A percentile compares a stretch with the other conserved stretches of the same genome.
Evolutionary conservation across 345 rosid species (phyloP).

Genomic region (Acer yangbiense): DNA sequence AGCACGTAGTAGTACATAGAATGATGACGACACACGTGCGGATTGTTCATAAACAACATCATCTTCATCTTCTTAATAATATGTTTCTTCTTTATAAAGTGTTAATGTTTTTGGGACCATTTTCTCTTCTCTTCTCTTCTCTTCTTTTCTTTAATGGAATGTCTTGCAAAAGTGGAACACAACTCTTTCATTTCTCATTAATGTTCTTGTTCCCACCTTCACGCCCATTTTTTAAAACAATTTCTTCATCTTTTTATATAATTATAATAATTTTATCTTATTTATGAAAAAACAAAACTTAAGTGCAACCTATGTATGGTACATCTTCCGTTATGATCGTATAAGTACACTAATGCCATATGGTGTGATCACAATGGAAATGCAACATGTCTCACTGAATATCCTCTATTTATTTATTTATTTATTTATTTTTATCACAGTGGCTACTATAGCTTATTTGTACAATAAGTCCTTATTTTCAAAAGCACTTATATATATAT

Average conservation of each 20-base stretch:
- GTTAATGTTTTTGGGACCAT: conserved; percentile 35
- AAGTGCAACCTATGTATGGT: too few species aligned
- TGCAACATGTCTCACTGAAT: too few species aligned
- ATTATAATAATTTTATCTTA: too few species aligned
- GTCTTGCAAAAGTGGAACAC: conserved; percentile 44
- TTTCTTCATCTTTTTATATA: not conserved
- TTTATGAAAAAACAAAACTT: too few species aligned
- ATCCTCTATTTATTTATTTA: not conserved
- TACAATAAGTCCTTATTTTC: not conserved
- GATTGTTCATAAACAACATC: conserved; percentile 28
- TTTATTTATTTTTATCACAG: not conserved
- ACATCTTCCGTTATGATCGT: too few species aligned
- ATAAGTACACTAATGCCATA: too few species aligned
- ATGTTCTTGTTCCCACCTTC: conserved; percentile 24
- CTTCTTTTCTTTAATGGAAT: conserved; percentile 28
- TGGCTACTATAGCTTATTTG: not conserved
- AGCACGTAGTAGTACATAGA: conserved; percentile 29
- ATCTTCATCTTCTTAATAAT: not conserved
- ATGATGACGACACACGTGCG: conserved; percentile 70
- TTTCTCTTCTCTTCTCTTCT: conserved; percentile 12
- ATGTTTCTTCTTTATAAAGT: conserved; percentile 27
- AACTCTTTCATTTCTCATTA: conserved; percentile 34
- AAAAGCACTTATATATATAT: conserved; percentile 8
- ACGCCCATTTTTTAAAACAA: conserved; percentile 7
- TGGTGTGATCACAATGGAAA: too few species aligned